Evolutionary conservation across 306 rosid genomes (phyloP).

Genomic region (Hippophae tibetana): DNA sequence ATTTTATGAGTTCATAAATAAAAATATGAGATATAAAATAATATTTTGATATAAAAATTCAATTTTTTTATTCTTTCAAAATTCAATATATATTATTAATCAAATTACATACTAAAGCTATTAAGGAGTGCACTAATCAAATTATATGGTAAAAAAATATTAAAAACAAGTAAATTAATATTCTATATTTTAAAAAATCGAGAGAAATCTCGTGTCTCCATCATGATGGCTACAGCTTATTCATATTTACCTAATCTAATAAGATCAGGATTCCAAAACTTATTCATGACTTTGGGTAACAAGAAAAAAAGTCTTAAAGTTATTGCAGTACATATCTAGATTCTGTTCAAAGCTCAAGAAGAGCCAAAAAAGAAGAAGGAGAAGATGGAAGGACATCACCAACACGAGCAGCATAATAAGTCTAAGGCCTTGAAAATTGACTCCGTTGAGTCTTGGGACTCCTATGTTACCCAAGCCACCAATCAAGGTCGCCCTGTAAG

Average conservation of each 20-base stretch:
- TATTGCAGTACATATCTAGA: neutral
- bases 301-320: neutral
- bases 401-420: conserved; percentile 21
- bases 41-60: no score
- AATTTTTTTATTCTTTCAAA: no score
- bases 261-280: neutral
- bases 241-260: conserved; percentile 1
- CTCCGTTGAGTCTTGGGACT: conserved; percentile 69
- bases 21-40: no score
- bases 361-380: neutral
- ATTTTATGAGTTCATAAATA: no score
- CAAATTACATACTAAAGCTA: no score
- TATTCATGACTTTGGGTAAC: neutral
- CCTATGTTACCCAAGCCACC: conserved; percentile 35
- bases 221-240: neutral
- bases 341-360: neutral
- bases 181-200: no score
- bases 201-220: no score
- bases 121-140: no score
- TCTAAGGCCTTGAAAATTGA: conserved; percentile 52
- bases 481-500: conserved; percentile 54
- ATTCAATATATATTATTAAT: no score
- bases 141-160: no score
- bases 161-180: no score
- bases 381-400: conserved; percentile 28